Evolutionary conservation across 805 yeast species (phyloP), one percentile per base, ranked within the genome.

Genomic region (Cyberlindnera japonica): DNA sequence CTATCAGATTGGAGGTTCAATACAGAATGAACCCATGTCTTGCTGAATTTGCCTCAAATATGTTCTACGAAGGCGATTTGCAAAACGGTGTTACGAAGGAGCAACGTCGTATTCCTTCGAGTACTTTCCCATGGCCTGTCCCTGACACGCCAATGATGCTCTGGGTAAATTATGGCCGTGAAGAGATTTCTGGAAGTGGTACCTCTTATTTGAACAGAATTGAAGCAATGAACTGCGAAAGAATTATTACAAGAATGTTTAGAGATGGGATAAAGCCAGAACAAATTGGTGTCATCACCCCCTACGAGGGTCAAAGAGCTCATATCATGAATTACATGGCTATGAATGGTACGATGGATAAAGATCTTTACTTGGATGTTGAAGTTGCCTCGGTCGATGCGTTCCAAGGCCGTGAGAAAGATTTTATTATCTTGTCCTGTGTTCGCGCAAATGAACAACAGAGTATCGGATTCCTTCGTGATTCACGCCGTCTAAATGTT

Each of bases 331-430:
- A 82, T 55, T 84, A 84, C 60, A 78, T 90, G 87, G 75, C 76
- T 52, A 61, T 79, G 68, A 81, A 80, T 51, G 84, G 90, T 22
- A 64, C 86, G 0, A 57, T 82, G 57, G 83, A 80, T 39, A 76
- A 77, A 48, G 81, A 79, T 1, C 62, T 75, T 24, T 87, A 87
- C 58, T 61, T 70, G 36, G 79, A 76, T 38, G 83, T 90, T 34
- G 97, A 90, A 63, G 89, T 90, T 21, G 88, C 93, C 6, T 84
- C 95, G n/a, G 83, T 88, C n/a, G 96, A 88, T 61, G 93, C 96
- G 2, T 88, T 88, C 66, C 96, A 88, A 63, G 96, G 95, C 18
- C 70, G 93, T 49, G 95, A 86, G 53, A 86, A 83, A 63, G 85
- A 83, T 51, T 79, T 80, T 40, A 79, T 87, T 20, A 69, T 87